phyloP scores from a whole-genome alignment of 495 filamentous ascomycete genomes.

The Rostrohypoxylon terebratum region DNA sequence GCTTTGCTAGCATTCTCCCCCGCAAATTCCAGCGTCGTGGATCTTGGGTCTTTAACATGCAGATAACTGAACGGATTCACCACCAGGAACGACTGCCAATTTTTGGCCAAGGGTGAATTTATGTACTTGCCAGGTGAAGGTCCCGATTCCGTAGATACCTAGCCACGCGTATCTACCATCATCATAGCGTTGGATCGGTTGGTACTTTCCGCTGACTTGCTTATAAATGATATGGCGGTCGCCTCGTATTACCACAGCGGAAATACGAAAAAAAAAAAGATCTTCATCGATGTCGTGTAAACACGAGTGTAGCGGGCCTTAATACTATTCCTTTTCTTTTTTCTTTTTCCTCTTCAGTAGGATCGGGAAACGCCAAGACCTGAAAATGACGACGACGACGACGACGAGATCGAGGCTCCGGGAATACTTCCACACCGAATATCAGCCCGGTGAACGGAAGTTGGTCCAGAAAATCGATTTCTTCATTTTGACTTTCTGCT shows the following conservation, averaged over 20 bases:
- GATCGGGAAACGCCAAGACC: slow-evolving; percentile 23
- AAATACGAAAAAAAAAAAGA: slow-evolving; percentile 4
- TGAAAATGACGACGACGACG: slow-evolving; percentile 31
- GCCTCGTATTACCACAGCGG: slow-evolving; percentile 17
- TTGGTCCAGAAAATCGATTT: slow-evolving; percentile 70
- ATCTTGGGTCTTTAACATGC: slow-evolving; percentile 16
- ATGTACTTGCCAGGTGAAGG: neutral
- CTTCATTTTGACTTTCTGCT: slow-evolving; percentile 75
- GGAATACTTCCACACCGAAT: slow-evolving; percentile 52
- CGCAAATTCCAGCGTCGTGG: slow-evolving; percentile 40
- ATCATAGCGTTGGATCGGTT: slow-evolving; percentile 13
- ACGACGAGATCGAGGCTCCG: slow-evolving; percentile 40
- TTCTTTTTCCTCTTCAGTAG: neutral
- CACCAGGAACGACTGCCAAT: neutral
- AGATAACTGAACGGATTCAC: slow-evolving; percentile 1
- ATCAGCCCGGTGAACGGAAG: slow-evolving; percentile 57
- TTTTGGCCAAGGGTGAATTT: slow-evolving; percentile 3
- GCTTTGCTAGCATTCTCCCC: slow-evolving; percentile 8
- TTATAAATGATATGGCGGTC: slow-evolving; percentile 26
- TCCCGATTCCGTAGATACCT: slow-evolving; percentile 12
- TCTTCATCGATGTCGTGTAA: slow-evolving; percentile 23
- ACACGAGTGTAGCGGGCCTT: neutral
- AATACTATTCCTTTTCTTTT: neutral
- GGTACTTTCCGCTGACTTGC: neutral
- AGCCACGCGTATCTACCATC: slow-evolving; percentile 21